Percentiles rank a stretch among this genome's conserved stretches.
phyloP scores from a whole-genome alignment of 805 yeast species.

The Isabelozyma heimii region DNA sequence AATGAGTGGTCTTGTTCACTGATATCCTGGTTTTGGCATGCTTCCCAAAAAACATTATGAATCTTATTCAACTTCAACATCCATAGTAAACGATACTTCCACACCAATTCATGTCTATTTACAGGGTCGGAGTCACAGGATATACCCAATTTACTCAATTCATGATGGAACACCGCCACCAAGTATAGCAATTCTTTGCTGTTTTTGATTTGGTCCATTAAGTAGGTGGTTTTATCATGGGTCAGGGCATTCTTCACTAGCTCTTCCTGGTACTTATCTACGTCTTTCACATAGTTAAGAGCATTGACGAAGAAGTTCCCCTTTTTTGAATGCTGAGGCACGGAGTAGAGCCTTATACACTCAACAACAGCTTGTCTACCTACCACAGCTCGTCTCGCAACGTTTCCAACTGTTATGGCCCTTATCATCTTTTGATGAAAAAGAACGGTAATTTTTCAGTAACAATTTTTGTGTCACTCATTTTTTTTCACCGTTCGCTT shows the following conservation, averaged over 20 bases:
- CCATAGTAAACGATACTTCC: slow-evolving; percentile 18
- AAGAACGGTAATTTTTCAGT: too few species aligned
- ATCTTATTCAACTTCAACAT: slow-evolving; percentile 19
- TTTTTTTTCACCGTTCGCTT: too few species aligned
- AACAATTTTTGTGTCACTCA: too few species aligned
- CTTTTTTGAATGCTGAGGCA: slow-evolving; percentile 1
- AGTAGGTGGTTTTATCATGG: slow-evolving; percentile 16
- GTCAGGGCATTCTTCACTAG: slow-evolving; percentile 16
- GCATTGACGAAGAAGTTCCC: slow-evolving; percentile 14
- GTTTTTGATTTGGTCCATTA: slow-evolving; percentile 19
- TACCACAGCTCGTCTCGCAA: too few species aligned
- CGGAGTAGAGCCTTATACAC: too few species aligned
- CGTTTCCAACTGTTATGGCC: too few species aligned
- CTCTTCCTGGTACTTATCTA: slow-evolving; percentile 21
- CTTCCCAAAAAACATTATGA: slow-evolving; percentile 37
- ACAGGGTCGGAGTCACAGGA: slow-evolving; percentile 10
- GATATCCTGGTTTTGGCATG: slow-evolving; percentile 25
- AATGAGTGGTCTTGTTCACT: slow-evolving; percentile 29
- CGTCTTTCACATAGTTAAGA: slow-evolving; percentile 25
- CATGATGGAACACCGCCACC: slow-evolving; percentile 28
- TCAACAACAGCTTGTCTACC: too few species aligned
- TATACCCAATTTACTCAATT: slow-evolving; percentile 28
- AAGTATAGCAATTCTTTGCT: slow-evolving; percentile 29
- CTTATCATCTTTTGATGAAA: too few species aligned
- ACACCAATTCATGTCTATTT: slow-evolving; percentile 5